Base-by-base conservation (phyloP, 2,329 filamentous ascomycete genomes). In the Botrytis hyacinthi region DNA sequence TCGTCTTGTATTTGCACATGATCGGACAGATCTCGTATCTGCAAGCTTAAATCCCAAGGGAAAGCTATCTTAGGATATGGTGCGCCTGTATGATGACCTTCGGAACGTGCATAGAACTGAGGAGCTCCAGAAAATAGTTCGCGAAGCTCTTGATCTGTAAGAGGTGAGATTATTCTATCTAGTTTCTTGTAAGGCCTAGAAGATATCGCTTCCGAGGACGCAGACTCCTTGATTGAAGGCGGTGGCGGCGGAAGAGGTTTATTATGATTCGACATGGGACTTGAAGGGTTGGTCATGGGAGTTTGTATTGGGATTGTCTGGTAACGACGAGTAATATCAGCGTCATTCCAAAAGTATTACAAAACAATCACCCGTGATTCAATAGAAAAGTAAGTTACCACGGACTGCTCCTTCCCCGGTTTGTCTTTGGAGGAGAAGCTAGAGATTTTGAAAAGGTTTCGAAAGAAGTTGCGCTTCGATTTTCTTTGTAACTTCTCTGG, bases 101-200 rank as follows among this genome's bases (percentile, higher is more conserved):
- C 86, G 73, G 85, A 87, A 70, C 88, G 86, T 76, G 88, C 86
- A 80, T 89, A 90, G 83, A 91, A 93, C 80, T 92, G 90, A 76
- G 91, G 91, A 61, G 91, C 91, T n/a, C 91, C 91, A 40, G 91
- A 92, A 84, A 93, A 93, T 78, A 93, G 86, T 81, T 89, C 89
- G 82, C 91, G 89, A 70, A 93, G 83, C 76, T 92, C 89, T 59
- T 85, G 83, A 63, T 88, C 85, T 77, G 83, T 86, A 74, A 92
- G 83, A 67, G 86, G 86, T 62, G 88, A 84, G 85, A 90, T 90
- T 82, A 89, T 90, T 80, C 86, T 85, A 75, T 85, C 83, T 57
- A 89, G 82, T 61, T 78, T 81, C 26, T 65, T 73, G 18, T 62
- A 46, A 35, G 74, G 70, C 35, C 60, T 73, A 10, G 62, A 37